phyloP scores from a whole-genome alignment of 2,329 filamentous ascomycete genomes.

The Penicillium sp. region DNA sequence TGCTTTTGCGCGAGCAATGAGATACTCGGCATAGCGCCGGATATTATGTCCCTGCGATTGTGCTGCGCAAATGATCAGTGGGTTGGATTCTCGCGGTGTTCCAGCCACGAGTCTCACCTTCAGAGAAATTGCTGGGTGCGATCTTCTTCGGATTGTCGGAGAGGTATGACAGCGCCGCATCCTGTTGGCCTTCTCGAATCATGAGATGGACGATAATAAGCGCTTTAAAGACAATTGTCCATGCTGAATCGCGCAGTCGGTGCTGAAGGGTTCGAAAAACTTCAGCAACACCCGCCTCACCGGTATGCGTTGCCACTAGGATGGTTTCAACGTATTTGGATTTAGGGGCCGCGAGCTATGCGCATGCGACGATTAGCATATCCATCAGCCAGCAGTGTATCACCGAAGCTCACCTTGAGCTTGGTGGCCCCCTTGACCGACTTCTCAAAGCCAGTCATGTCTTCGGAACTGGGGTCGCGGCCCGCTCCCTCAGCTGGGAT shows the following conservation, averaged over 20 bases:
- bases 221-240: slow-evolving; percentile 99
- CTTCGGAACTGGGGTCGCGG: slow-evolving; percentile 8
- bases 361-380: slow-evolving; percentile 17
- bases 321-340: slow-evolving; percentile 99
- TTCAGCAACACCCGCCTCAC: slow-evolving; percentile 90
- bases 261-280: slow-evolving; percentile 90
- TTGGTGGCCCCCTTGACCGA: slow-evolving; percentile 98
- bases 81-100: slow-evolving; percentile 2
- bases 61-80: slow-evolving; percentile 56
- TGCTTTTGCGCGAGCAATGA: slow-evolving; percentile 75
- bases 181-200: slow-evolving; percentile 90
- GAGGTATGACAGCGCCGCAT: slow-evolving; percentile 82
- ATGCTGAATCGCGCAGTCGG: slow-evolving; percentile 89
- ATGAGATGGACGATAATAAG: slow-evolving; percentile 94
- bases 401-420: slow-evolving; percentile 68
- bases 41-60: slow-evolving; percentile 96
- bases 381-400: not conserved
- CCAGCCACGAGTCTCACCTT: slow-evolving; percentile 61
- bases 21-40: slow-evolving; percentile 82
- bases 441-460: slow-evolving; percentile 75
- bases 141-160: slow-evolving; percentile 78
- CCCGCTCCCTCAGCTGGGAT: slow-evolving; percentile 4
- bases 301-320: slow-evolving; percentile 87
- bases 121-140: slow-evolving; percentile 85
- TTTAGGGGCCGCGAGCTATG: slow-evolving; percentile 87